These are phyloP conservation scores for Trametes hirsuta DNA, from an alignment of 1,284 basidiomycete species.

Conservation along the genomic window DNA sequence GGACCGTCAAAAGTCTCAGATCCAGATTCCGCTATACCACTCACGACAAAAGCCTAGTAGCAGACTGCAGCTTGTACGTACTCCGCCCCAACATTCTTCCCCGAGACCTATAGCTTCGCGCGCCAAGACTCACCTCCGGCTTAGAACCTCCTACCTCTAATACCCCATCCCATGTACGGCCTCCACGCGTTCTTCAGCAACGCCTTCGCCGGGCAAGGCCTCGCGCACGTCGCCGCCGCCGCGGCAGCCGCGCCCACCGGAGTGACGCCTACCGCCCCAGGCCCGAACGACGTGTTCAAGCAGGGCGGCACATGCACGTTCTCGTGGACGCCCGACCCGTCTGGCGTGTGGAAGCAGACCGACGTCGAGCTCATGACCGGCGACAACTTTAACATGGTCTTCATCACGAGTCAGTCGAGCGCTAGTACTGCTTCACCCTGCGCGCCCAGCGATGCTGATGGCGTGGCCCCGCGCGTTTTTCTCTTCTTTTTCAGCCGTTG, in stretches of 20 bases:
- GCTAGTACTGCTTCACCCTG: too few relatives aligned
- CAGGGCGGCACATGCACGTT: constrained; percentile 57
- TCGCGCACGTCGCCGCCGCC: constrained; percentile 39
- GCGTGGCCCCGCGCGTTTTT: neutral
- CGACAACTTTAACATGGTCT: constrained; percentile 70
- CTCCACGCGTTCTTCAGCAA: constrained; percentile 4
- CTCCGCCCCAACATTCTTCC: neutral
- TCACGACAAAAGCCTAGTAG: too few relatives aligned
- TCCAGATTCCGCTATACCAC: too few relatives aligned
- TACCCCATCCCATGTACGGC: constrained; percentile 11
- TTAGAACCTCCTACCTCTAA: neutral
- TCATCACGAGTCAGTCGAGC: constrained; percentile 58
- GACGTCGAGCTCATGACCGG: constrained; percentile 82
- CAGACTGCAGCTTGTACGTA: too few relatives aligned
- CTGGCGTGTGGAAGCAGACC: constrained; percentile 67
- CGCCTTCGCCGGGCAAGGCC: constrained; percentile 42
- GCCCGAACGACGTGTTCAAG: constrained; percentile 57
- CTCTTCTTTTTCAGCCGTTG: constrained; percentile 47
- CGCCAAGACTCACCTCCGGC: neutral
- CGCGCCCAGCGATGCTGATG: neutral
- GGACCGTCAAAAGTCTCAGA: too few relatives aligned
- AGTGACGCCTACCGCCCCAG: constrained; percentile 47
- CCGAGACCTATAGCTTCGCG: neutral
- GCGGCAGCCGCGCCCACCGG: constrained; percentile 45
- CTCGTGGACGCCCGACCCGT: constrained; percentile 57